phyloP scores from a whole-genome alignment of 257 asterid genomes.

The Euphrasia confusa region DNA sequence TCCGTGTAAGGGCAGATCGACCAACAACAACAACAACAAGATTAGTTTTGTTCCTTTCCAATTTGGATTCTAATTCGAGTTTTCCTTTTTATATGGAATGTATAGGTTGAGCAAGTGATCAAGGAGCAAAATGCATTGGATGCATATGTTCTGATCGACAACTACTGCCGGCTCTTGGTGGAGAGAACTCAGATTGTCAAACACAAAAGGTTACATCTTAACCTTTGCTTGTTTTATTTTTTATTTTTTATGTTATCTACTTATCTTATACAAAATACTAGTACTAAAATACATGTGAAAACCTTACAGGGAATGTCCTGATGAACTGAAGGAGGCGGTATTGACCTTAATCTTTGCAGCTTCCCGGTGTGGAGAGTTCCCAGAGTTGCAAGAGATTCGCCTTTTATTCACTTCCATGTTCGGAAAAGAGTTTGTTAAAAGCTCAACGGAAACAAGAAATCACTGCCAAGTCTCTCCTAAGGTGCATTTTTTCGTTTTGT shows the following conservation, averaged over 20 bases:
- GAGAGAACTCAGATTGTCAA: conserved; percentile 25
- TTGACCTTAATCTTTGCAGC: conserved; percentile 46
- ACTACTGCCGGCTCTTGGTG: conserved; percentile 29
- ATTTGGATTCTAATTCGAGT: not conserved
- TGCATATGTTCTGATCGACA: conserved; percentile 32
- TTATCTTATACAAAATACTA: too few species aligned
- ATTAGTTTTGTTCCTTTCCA: too few species aligned
- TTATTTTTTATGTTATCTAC: too few species aligned
- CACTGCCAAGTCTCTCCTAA: conserved; percentile 33
- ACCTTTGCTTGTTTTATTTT: not conserved
- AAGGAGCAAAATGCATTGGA: conserved; percentile 29
- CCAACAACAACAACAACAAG: too few species aligned
- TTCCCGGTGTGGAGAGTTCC: conserved; percentile 44
- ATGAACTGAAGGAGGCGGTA: conserved; percentile 39
- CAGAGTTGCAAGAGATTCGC: conserved; percentile 46
- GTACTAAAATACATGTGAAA: too few species aligned
- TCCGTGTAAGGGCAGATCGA: conserved; percentile 25
- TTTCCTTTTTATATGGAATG: not conserved
- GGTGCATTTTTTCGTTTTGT: conserved; percentile 20
- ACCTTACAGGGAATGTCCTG: conserved; percentile 37
- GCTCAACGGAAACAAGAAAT: conserved; percentile 30
- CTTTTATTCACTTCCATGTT: conserved; percentile 29
- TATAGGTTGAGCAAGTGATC: conserved; percentile 33
- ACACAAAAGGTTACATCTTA: conserved; percentile 24
- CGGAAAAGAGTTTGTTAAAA: conserved; percentile 34